Conservation (phyloP, 768 basidiomycete species). For the Leccinum uliginosum region DNA sequence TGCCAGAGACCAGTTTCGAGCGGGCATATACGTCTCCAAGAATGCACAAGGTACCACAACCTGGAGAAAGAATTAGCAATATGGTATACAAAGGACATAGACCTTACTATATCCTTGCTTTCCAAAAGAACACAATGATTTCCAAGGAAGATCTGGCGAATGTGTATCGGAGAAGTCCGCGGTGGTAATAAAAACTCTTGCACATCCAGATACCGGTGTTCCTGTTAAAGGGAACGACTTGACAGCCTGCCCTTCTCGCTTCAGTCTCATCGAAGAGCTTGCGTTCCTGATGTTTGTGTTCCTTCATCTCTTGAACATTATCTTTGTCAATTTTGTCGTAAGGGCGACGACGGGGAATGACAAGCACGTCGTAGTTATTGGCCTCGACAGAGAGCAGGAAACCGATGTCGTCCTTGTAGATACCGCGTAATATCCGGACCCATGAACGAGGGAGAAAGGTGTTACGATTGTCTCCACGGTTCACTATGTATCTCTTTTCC, state of each 20-base stretch:
- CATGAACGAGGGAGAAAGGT: not conserved
- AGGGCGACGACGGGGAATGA: not conserved
- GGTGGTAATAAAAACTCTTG: not conserved
- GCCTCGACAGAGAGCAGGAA: not conserved
- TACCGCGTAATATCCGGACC: not conserved
- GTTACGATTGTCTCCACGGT: too few relatives aligned
- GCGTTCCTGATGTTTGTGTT: not conserved
- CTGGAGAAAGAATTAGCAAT: not conserved
- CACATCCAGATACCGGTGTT: not conserved
- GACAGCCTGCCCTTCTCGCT: not conserved
- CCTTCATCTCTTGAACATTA: not conserved
- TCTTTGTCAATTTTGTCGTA: not conserved
- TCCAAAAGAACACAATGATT: not conserved
- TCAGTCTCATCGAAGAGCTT: not conserved
- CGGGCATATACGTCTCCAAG: not conserved
- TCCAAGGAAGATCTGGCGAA: not conserved
- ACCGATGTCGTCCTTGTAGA: not conserved
- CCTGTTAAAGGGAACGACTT: not conserved
- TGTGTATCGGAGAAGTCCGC: not conserved
- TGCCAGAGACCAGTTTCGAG: not conserved
- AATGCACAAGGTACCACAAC: not conserved
- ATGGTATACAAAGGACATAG: not conserved
- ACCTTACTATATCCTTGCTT: not conserved
- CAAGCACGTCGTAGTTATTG: not conserved
- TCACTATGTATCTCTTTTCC: too few relatives aligned